Evolutionary conservation across 2,329 filamentous ascomycete genomes (phyloP).

Genomic region (Sclerotinia trifoliorum): DNA sequence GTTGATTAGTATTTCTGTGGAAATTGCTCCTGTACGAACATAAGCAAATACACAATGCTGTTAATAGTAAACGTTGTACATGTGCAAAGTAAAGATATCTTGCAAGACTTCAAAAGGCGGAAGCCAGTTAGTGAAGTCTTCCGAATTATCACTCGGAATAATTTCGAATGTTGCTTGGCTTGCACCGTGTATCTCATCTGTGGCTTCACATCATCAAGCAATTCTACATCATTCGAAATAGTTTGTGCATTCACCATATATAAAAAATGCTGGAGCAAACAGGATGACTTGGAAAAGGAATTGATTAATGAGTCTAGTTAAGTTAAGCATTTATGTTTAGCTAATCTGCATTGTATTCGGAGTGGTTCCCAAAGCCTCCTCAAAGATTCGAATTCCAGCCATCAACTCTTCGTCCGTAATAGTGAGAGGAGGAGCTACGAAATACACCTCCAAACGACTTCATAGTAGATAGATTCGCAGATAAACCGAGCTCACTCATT

Average conservation of each 20-base stretch:
- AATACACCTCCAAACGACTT: slow-evolving; percentile 57
- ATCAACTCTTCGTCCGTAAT: slow-evolving; percentile 52
- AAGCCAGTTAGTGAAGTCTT: neutral
- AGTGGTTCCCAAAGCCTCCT: slow-evolving; percentile 49
- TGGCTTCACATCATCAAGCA: neutral
- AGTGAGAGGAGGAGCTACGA: slow-evolving; percentile 57
- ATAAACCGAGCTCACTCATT: slow-evolving; percentile 53
- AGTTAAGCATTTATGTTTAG: neutral
- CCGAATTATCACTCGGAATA: neutral
- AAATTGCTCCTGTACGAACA: neutral
- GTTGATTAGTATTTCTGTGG: neutral
- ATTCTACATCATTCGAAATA: neutral
- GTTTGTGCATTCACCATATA: neutral
- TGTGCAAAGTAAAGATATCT: neutral
- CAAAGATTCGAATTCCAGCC: slow-evolving; percentile 54
- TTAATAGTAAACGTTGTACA: neutral
- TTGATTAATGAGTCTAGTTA: neutral
- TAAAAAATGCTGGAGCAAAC: neutral
- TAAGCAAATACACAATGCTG: neutral
- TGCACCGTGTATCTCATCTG: neutral
- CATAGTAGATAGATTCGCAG: slow-evolving; percentile 55
- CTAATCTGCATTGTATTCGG: slow-evolving; percentile 21
- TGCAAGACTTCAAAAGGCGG: neutral
- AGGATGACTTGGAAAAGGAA: neutral
- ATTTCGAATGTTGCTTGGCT: neutral